Base-by-base conservation (phyloP, 2,329 filamentous ascomycete species). In the Fusarium humuli region DNA sequence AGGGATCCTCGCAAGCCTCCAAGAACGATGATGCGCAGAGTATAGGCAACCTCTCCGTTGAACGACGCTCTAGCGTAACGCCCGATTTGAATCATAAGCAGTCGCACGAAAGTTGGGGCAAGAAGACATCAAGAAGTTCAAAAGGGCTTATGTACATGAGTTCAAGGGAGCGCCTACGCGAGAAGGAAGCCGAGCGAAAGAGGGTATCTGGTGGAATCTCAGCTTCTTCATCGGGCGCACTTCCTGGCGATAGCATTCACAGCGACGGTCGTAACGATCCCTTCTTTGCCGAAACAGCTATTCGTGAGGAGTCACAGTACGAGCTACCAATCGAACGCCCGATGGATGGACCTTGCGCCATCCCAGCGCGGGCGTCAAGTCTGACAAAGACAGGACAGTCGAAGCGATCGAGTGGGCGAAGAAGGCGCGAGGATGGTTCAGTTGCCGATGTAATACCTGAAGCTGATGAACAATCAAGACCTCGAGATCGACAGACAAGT, bases 111-210 rank as follows among this genome's bases (percentile, higher is more conserved):
- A 90, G 87, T 77, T 91, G 88, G 88, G 86, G 86, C 22, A 87
- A 82, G 76, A 90, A 88, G 75, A 80, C 84, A 42, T 78, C 79
- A 5, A 83, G 88, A 29, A 81, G 81, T 60, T 79, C 86, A 66
- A 88, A 86, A 76, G 87, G 89, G 5, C 80, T 92, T 74, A 89
- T 90, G 86, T 92, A 92, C 75, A 92, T 91, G 90, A 90, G 86
- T 80, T 93, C 91, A 47, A 90, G 87, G 75, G 91, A 93, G 77
- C 84, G 85, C 30, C 80, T 93, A 47, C 85, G 87, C 47, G 88
- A 89, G 54, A 89, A 85, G 69, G 90, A 92, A 67, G 80, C 81
- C 6, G 89, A 92, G 68, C 86, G 86, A 71, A 91, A 87, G 73
- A 84, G 89, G 42, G 74, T 81, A n/a, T 74, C 73, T 0, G 73